Percentiles rank a stretch among this genome's conserved stretches.
Evolutionary conservation across 305 asterid species (phyloP).

Genomic region (Ajuga reptans): DNA sequence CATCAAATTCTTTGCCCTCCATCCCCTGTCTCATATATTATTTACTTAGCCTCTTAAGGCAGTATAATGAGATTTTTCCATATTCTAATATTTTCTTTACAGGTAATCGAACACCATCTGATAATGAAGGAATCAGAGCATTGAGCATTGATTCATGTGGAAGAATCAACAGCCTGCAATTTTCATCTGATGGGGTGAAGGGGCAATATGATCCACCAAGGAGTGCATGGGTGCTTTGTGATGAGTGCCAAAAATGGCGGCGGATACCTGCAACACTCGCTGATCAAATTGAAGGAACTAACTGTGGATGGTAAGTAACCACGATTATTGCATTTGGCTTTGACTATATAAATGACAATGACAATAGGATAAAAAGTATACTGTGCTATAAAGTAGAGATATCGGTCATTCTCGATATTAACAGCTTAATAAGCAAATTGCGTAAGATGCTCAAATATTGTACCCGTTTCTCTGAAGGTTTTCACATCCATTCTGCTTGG

Average conservation of each 20-base stretch:
- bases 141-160: conserved; percentile 27
- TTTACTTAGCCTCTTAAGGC: conserved; percentile 7
- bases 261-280: conserved; percentile 70
- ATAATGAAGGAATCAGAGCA: conserved; percentile 33
- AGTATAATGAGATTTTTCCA: conserved; percentile 8
- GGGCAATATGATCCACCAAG: conserved; percentile 32
- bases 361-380: background rate
- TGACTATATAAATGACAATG: background rate
- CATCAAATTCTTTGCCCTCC: conserved; percentile 5
- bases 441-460: background rate
- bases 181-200: conserved; percentile 24
- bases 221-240: conserved; percentile 92
- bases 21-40: background rate
- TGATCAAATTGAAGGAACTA: conserved; percentile 61
- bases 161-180: conserved; percentile 21
- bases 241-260: conserved; percentile 84
- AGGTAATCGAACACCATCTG: conserved; percentile 32
- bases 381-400: background rate
- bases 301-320: conserved; percentile 59
- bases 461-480: background rate
- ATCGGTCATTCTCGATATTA: background rate
- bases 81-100: conserved; percentile 13
- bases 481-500: background rate
- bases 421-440: background rate
- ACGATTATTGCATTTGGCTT: conserved; percentile 11